Evolutionary conservation across 331 rosid species (phyloP).

Genomic region (Pyracantha coccinea): DNA sequence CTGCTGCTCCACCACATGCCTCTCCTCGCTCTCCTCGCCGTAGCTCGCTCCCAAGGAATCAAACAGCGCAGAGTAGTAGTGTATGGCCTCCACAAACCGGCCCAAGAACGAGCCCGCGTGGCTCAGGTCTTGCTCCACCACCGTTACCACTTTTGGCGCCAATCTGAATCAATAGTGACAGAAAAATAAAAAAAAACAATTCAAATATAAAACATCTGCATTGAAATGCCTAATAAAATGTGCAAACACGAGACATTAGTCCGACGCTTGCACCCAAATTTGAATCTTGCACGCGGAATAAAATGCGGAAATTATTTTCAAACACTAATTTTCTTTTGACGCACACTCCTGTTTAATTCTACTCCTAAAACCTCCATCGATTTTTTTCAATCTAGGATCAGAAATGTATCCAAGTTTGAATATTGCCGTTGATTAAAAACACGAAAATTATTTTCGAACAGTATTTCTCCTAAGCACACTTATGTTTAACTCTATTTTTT

Average conservation of each 20-base stretch:
- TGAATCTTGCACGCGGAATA: neutral
- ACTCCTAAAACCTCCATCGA: no score
- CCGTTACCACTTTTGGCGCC: conserved; percentile 96
- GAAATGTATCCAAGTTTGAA: no score
- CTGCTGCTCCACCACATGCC: conserved; percentile 96
- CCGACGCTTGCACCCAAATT: no score
- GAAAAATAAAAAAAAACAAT: neutral
- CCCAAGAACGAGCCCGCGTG: conserved; percentile 93
- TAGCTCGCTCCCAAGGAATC: conserved; percentile 93
- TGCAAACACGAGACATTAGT: no score
- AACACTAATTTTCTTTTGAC: no score
- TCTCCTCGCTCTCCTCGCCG: conserved; percentile 93
- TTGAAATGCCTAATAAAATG: neutral
- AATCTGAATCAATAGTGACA: conserved; percentile 29
- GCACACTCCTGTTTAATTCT: no score
- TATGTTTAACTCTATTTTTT: no score
- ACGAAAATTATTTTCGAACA: no score
- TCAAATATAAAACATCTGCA: neutral
- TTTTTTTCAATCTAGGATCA: no score
- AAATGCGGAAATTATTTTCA: no score
- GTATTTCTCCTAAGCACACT: no score
- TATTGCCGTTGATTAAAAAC: no score
- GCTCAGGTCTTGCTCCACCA: conserved; percentile 92
- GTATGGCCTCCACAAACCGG: conserved; percentile 96
- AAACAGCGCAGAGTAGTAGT: conserved; percentile 91